Evolutionary conservation across 2,329 filamentous ascomycete species (phyloP).

Genomic region (Orbilia ellipsospora): DNA sequence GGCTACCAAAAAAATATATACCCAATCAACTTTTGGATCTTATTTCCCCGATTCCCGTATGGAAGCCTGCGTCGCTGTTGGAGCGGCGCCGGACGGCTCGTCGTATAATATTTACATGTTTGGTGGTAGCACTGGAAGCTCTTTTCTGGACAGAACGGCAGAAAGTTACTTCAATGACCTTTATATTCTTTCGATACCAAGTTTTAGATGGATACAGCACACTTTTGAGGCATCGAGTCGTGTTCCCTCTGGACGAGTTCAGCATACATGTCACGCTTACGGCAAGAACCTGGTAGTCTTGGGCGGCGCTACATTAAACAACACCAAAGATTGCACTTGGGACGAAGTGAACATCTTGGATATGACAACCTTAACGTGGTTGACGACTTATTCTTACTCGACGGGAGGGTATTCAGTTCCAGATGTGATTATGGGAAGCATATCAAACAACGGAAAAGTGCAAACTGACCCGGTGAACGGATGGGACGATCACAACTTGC

Average conservation of each 20-base stretch:
- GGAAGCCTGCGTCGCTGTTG: conserved; percentile 64
- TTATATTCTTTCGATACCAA: conserved; percentile 47
- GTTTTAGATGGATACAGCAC: conserved; percentile 47
- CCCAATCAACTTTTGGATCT: conserved; percentile 59
- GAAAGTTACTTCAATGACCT: conserved; percentile 46
- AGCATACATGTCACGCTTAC: conserved; percentile 46
- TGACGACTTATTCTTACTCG: conserved; percentile 24
- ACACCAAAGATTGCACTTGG: conserved; percentile 37
- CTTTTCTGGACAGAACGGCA: conserved; percentile 33
- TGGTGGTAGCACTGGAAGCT: conserved; percentile 64
- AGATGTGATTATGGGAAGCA: conserved; percentile 41
- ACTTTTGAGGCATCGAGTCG: conserved; percentile 30
- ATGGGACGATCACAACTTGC: conserved; percentile 46
- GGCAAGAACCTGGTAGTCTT: conserved; percentile 47
- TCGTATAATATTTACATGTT: conserved; percentile 68
- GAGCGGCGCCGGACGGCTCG: conserved; percentile 64
- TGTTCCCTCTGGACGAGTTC: conserved; percentile 32
- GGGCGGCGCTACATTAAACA: conserved; percentile 39
- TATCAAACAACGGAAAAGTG: conserved; percentile 49
- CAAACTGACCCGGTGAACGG: conserved; percentile 51
- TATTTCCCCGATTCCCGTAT: conserved; percentile 63
- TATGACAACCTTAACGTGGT: conserved; percentile 44
- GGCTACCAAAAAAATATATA: conserved; percentile 65
- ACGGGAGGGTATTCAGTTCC: conserved; percentile 22
- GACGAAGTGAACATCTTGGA: conserved; percentile 50